phyloP scores from a whole-genome alignment of 345 rosid genomes.

The Salix caprea region DNA sequence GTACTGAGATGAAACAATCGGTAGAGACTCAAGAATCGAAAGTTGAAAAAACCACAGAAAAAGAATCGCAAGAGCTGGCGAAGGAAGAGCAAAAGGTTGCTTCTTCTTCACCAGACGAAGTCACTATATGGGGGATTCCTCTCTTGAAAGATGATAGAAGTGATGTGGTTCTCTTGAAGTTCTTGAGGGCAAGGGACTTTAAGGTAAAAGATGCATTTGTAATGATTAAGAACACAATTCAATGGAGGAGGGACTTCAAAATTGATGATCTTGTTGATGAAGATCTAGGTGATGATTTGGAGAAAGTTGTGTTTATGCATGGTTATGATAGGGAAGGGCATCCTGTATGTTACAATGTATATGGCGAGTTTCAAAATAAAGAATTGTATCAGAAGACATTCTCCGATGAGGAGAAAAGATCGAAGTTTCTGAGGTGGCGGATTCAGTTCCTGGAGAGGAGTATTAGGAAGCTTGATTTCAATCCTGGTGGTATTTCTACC shows the following conservation, averaged over 20 bases:
- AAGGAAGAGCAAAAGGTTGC: slow-evolving; percentile 14
- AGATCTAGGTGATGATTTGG: slow-evolving; percentile 73
- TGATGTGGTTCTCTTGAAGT: slow-evolving; percentile 70
- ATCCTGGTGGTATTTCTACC: slow-evolving; percentile 69
- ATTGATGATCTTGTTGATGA: slow-evolving; percentile 63
- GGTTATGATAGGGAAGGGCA: slow-evolving; percentile 81
- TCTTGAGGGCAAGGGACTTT: slow-evolving; percentile 81
- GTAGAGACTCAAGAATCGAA: slow-evolving; percentile 13
- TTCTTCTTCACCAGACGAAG: slow-evolving; percentile 30
- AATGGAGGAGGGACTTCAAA: slow-evolving; percentile 66
- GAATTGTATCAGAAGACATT: slow-evolving; percentile 69
- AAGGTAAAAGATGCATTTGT: slow-evolving; percentile 61
- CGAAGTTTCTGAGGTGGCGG: slow-evolving; percentile 69
- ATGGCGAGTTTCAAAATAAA: slow-evolving; percentile 88
- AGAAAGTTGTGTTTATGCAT: slow-evolving; percentile 84
- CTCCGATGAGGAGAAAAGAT: slow-evolving; percentile 67
- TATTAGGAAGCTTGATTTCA: slow-evolving; percentile 79
- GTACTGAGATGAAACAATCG: slow-evolving; percentile 26
- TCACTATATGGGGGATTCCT: slow-evolving; percentile 69
- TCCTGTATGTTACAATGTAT: slow-evolving; percentile 83
- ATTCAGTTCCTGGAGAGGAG: slow-evolving; percentile 90
- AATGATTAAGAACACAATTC: slow-evolving; percentile 69
- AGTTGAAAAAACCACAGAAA: slow-evolving; percentile 22
- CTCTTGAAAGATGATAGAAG: slow-evolving; percentile 66
- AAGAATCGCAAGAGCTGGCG: slow-evolving; percentile 8